These are phyloP conservation scores for Aspergillus nidulans DNA, from an alignment of 495 filamentous ascomycete genomes.

Conservation along the genomic window DNA sequence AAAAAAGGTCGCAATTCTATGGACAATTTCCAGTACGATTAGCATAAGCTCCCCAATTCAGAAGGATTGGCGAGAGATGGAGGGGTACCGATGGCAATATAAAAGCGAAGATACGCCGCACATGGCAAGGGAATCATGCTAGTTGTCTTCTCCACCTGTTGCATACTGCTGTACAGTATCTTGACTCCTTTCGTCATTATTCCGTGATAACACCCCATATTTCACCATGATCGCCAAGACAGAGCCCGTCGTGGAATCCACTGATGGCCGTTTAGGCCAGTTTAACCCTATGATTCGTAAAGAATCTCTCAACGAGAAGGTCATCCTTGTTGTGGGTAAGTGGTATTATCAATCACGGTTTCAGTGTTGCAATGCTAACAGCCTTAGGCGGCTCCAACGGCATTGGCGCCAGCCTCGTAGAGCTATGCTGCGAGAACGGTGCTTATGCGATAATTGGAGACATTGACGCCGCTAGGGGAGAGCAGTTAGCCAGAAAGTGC, in stretches of 20 bases:
- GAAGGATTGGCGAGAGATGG: neutral
- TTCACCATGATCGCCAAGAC: constrained; percentile 20
- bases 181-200: neutral
- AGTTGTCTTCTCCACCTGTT: neutral
- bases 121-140: neutral
- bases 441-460: constrained; percentile 47
- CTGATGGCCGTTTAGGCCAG: constrained; percentile 9
- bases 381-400: constrained; percentile 48
- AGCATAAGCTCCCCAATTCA: neutral
- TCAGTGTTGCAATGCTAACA: neutral
- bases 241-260: constrained; percentile 11
- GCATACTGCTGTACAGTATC: neutral
- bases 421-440: constrained; percentile 40
- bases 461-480: constrained; percentile 29
- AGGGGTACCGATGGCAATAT: neutral
- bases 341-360: neutral
- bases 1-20: neutral
- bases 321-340: constrained; percentile 21
- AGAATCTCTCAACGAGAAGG: constrained; percentile 18
- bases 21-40: neutral
- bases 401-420: constrained; percentile 49
- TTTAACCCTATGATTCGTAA: constrained; percentile 5
- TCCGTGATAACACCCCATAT: neutral
- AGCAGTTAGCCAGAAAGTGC: constrained; percentile 22
- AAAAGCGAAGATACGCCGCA: neutral